These are phyloP conservation scores for Eurotiales sp. DNA, from an alignment of 2,329 filamentous ascomycete genomes.

Conservation along the genomic window DNA sequence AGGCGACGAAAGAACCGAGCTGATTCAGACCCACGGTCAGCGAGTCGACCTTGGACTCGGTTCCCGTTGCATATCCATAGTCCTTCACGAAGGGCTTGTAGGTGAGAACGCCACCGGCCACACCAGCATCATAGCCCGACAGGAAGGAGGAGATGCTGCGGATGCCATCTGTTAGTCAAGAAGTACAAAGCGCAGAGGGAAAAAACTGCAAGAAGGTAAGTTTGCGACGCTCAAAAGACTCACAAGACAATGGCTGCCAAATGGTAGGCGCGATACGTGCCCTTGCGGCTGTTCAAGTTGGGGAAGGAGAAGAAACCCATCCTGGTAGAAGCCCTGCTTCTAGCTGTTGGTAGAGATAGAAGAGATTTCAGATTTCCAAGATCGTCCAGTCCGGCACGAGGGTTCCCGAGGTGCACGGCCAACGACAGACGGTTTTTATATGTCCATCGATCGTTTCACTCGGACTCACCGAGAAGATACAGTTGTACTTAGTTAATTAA, in stretches of 20 bases:
- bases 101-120: constrained; percentile 39
- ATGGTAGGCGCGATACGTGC: constrained; percentile 21
- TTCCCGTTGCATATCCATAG: constrained; percentile 31
- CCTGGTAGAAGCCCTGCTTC: constrained; percentile 5
- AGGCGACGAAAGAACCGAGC: constrained; percentile 48
- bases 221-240: no score
- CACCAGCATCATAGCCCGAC: constrained; percentile 30
- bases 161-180: no score
- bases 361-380: no score
- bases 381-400: no score
- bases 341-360: no score
- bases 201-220: no score
- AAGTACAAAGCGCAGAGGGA: background rate
- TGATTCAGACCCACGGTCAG: constrained; percentile 47
- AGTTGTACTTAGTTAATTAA: no score
- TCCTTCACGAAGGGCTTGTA: constrained; percentile 37
- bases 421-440: no score
- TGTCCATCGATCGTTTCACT: no score
- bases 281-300: constrained; percentile 19
- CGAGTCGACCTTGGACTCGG: constrained; percentile 38
- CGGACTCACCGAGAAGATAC: no score
- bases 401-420: no score
- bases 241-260: constrained; percentile 22
- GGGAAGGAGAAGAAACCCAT: constrained; percentile 20
- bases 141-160: constrained; percentile 23